Percentiles rank a stretch among this genome's conserved stretches.
phyloP scores from a whole-genome alignment of 768 basidiomycete species.

The Lentinula raphanica region DNA sequence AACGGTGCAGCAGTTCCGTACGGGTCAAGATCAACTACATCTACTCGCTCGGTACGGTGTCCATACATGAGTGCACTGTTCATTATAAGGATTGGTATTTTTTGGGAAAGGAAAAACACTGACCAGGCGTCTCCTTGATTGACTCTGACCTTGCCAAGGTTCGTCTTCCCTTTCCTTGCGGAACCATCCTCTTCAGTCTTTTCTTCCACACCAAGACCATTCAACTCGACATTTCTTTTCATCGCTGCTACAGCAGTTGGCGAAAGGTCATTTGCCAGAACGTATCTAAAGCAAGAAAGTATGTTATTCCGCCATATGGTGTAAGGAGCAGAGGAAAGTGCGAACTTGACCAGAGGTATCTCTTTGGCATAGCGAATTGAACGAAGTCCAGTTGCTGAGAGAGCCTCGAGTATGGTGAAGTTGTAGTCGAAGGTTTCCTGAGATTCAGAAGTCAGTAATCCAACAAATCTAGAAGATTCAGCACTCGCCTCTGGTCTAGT shows the following conservation, averaged over 20 bases:
- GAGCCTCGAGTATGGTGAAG: constrained; percentile 82
- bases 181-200: constrained; percentile 18
- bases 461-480: too few species aligned
- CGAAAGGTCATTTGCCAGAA: constrained; percentile 93
- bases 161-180: constrained; percentile 11
- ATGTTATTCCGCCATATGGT: background rate
- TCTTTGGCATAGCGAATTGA: constrained; percentile 98
- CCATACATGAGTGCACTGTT: constrained; percentile 83
- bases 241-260: constrained; percentile 80
- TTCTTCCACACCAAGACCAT: constrained; percentile 47
- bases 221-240: constrained; percentile 77
- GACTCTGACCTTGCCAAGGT: constrained; percentile 58
- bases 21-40: constrained; percentile 96
- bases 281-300: constrained; percentile 48
- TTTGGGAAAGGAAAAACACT: background rate
- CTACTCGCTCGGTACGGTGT: constrained; percentile 79
- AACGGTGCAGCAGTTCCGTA: constrained; percentile 98
- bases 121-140: constrained; percentile 94
- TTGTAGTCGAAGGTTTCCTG: constrained; percentile 52
- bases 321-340: background rate
- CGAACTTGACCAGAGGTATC: constrained; percentile 84
- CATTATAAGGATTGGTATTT: background rate
- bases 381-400: constrained; percentile 93
- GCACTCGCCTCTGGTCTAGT: background rate
- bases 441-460: background rate